phyloP scores from a whole-genome alignment of 2,329 filamentous ascomycete species.

The Stenocarpella maydis region DNA sequence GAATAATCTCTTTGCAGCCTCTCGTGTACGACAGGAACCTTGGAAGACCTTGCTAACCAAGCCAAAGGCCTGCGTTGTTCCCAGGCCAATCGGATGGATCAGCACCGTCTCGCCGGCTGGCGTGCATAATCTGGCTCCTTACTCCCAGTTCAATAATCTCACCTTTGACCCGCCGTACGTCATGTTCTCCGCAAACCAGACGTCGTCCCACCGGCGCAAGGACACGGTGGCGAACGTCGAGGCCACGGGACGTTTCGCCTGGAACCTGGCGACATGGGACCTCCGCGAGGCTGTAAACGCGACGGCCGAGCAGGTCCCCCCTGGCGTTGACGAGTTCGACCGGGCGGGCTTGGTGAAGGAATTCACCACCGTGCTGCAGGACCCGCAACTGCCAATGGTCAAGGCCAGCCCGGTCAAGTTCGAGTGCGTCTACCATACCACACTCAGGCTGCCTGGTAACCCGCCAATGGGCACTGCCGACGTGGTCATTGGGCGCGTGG shows the following conservation, averaged over 20 bases:
- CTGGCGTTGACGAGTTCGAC: slow-evolving; percentile 63
- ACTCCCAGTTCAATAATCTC: slow-evolving; percentile 69
- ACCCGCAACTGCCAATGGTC: slow-evolving; percentile 57
- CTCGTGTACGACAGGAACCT: background rate
- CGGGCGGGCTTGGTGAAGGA: slow-evolving; percentile 58
- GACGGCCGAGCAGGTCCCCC: slow-evolving; percentile 58
- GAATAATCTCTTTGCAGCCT: background rate
- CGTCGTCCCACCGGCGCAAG: slow-evolving; percentile 54
- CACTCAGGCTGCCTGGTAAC: slow-evolving; percentile 62
- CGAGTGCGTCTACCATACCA: slow-evolving; percentile 65
- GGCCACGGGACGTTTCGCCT: slow-evolving; percentile 62
- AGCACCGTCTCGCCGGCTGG: slow-evolving; percentile 58
- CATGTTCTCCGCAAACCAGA: slow-evolving; percentile 69
- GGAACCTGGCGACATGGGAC: slow-evolving; percentile 66
- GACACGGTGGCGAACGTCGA: slow-evolving; percentile 66
- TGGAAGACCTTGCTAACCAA: background rate
- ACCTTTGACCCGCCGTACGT: slow-evolving; percentile 70
- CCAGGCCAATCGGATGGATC: slow-evolving; percentile 71
- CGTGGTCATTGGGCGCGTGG: slow-evolving; percentile 64
- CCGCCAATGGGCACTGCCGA: slow-evolving; percentile 66
- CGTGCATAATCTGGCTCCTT: slow-evolving; percentile 65
- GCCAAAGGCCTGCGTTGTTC: slow-evolving; percentile 62
- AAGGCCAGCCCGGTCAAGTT: slow-evolving; percentile 63
- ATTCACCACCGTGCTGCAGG: slow-evolving; percentile 44
- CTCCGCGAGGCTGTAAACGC: slow-evolving; percentile 64